Conservation (phyloP, 208 protist genomes). For the Crithidia brevicula region DNA sequence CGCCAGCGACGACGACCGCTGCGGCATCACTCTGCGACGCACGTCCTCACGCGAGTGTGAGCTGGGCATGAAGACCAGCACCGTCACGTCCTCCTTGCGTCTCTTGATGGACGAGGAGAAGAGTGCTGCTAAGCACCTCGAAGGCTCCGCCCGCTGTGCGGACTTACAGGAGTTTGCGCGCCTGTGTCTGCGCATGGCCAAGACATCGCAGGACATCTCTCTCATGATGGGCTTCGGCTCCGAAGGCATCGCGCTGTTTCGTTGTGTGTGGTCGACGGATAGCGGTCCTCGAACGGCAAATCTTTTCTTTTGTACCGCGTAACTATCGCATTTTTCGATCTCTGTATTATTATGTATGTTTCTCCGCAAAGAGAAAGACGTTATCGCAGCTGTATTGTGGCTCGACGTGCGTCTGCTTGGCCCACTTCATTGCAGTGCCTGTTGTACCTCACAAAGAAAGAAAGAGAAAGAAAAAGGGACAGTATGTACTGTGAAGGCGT, state of each 20-base stretch:
- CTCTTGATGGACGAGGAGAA: constrained; percentile 25
- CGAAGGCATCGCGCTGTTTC: constrained; percentile 51
- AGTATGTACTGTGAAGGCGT: too few species aligned
- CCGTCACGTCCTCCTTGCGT: constrained; percentile 37
- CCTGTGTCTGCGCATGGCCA: constrained; percentile 35
- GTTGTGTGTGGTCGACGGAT: constrained; percentile 48
- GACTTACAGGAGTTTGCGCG: constrained; percentile 60
- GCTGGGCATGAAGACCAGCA: constrained; percentile 36
- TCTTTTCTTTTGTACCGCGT: constrained; percentile 60
- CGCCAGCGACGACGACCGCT: constrained; percentile 50
- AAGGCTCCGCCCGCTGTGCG: constrained; percentile 44
- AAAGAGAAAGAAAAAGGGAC: neutral
- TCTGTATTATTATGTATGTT: neutral
- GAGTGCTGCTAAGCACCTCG: constrained; percentile 26
- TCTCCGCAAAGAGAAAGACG: neutral
- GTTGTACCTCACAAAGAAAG: neutral
- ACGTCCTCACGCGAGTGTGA: constrained; percentile 31
- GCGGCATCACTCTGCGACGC: constrained; percentile 42
- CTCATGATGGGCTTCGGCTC: constrained; percentile 61
- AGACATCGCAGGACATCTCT: neutral
- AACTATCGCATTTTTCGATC: neutral
- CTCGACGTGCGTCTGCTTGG: too few species aligned
- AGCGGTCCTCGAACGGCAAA: constrained; percentile 33
- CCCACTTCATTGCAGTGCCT: neutral
- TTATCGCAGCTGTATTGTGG: too few species aligned